phyloP scores from a whole-genome alignment of 2,329 filamentous ascomycete genomes.

The Hymenoscyphus albidus region DNA sequence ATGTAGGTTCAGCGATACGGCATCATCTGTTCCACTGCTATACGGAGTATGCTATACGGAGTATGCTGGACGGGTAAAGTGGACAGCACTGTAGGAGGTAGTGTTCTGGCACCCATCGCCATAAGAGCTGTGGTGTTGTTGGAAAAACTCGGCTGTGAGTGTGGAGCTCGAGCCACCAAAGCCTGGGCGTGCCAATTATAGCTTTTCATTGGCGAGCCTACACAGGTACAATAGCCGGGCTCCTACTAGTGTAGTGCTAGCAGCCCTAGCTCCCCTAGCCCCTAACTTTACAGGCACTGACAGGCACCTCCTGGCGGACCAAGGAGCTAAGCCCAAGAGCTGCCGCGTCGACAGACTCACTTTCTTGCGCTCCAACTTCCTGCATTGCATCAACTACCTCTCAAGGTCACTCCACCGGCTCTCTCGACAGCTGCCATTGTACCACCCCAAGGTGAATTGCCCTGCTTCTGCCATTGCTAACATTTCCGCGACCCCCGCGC shows the following conservation, averaged over 20 bases:
- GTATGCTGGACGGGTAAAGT: not conserved
- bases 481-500: not conserved
- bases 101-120: too few relatives aligned
- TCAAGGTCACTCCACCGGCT: not conserved
- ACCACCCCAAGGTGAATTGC: slow-evolving; percentile 2
- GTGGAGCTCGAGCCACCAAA: too few relatives aligned
- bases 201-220: too few relatives aligned
- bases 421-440: not conserved
- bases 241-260: too few relatives aligned
- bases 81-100: not conserved
- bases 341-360: not conserved
- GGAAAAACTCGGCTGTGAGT: too few relatives aligned
- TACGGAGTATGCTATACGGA: not conserved
- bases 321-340: not conserved
- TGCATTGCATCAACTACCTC: not conserved
- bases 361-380: not conserved
- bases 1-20: not conserved
- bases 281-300: too few relatives aligned
- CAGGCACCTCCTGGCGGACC: not conserved
- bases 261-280: too few relatives aligned
- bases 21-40: not conserved
- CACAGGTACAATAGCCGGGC: too few relatives aligned
- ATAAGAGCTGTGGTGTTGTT: too few relatives aligned
- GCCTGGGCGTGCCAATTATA: too few relatives aligned
- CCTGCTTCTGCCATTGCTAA: not conserved